Conservation (phyloP, 2,329 filamentous ascomycete genomes). For the Colletotrichum sp. region DNA sequence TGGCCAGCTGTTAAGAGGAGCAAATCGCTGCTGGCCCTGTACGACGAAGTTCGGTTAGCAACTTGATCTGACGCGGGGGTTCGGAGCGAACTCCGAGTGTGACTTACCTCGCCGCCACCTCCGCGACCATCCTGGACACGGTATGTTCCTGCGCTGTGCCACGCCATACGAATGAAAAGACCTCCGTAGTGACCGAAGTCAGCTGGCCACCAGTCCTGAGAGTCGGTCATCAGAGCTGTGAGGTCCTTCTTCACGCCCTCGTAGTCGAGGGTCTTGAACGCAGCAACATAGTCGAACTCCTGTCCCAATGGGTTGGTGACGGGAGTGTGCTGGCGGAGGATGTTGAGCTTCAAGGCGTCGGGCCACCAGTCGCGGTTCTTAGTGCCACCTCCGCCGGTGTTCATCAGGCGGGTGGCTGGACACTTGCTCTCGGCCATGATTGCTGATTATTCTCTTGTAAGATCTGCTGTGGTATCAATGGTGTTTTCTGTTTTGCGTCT, state of each 20-base stretch:
- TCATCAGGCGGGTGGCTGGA: constrained; percentile 28
- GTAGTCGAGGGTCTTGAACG: constrained; percentile 77
- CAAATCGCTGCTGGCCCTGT: constrained; percentile 76
- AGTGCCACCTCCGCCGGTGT: constrained; percentile 66
- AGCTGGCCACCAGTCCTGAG: constrained; percentile 82
- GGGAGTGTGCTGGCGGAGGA: constrained; percentile 73
- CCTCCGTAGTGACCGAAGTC: constrained; percentile 84
- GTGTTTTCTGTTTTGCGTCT: neutral
- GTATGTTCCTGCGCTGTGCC: constrained; percentile 82
- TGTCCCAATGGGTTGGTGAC: constrained; percentile 67
- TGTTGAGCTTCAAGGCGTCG: constrained; percentile 68
- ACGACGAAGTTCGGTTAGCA: neutral
- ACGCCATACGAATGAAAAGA: constrained; percentile 81
- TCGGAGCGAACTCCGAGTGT: neutral
- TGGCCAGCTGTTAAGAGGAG: constrained; percentile 82
- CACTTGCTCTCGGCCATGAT: constrained; percentile 18
- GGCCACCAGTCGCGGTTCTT: constrained; percentile 79
- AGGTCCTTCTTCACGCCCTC: constrained; percentile 77
- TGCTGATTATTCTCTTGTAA: neutral
- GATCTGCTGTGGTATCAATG: neutral
- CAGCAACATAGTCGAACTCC: constrained; percentile 76
- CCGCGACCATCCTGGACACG: constrained; percentile 77
- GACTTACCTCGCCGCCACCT: constrained; percentile 63
- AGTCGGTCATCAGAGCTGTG: constrained; percentile 74
- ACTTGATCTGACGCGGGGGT: constrained; percentile 63